These are phyloP conservation scores for Cryptosporidium sp. DNA, from an alignment of 169 alveolate species.

Conservation along the genomic window DNA sequence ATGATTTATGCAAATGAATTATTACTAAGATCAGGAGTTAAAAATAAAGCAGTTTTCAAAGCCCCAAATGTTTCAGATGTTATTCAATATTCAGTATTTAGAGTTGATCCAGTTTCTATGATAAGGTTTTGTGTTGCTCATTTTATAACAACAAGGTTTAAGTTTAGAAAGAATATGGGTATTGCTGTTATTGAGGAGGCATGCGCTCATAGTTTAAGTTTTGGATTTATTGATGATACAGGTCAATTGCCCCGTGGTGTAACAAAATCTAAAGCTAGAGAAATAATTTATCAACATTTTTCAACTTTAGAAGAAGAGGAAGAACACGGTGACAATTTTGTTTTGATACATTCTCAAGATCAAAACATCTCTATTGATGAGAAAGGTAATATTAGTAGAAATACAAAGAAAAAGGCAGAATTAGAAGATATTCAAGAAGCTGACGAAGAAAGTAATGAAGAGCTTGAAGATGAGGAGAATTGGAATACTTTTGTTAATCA, in stretches of 20 bases:
- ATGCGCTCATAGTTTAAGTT: constrained; percentile 70
- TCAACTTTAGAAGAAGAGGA: constrained; percentile 32
- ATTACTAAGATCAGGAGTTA: constrained; percentile 51
- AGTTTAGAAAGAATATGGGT: constrained; percentile 59
- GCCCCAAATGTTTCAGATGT: constrained; percentile 35
- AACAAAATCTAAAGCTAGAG: constrained; percentile 57
- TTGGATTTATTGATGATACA: constrained; percentile 72
- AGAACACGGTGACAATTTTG: constrained; percentile 13
- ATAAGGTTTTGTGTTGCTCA: constrained; percentile 61
- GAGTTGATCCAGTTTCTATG: constrained; percentile 73
- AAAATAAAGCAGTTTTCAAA: constrained; percentile 55
- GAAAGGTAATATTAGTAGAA: constrained; percentile 7
- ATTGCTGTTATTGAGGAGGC: constrained; percentile 75
- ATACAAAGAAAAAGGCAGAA: neutral
- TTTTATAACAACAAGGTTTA: constrained; percentile 31
- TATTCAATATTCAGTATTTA: constrained; percentile 64
- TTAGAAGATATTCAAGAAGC: constrained; percentile 21
- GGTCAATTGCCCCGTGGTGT: constrained; percentile 33
- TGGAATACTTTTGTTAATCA: constrained; percentile 10
- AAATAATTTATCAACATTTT: constrained; percentile 40
- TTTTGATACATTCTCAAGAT: constrained; percentile 11
- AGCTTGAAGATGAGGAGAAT: constrained; percentile 10
- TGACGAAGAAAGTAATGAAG: constrained; percentile 29
- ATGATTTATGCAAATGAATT: constrained; percentile 71
- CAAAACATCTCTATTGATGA: constrained; percentile 41